phyloP scores from a whole-genome alignment of 208 protist species.

The Leptomonas seymouri region DNA sequence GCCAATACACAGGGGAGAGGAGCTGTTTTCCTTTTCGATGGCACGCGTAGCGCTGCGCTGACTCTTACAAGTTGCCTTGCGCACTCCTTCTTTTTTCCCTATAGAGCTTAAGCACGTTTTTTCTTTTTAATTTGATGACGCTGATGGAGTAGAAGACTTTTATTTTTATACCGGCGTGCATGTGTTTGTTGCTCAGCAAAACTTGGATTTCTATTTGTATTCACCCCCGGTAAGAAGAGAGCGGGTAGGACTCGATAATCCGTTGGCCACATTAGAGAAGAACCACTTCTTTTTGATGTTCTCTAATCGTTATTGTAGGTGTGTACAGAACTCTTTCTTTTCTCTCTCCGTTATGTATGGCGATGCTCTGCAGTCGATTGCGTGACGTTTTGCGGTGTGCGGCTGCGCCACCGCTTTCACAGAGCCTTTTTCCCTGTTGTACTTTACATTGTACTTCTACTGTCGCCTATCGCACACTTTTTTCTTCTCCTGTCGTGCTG shows the following conservation, averaged over 20 bases:
- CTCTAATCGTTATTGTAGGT: too few species aligned
- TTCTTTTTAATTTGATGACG: slow-evolving; percentile 6
- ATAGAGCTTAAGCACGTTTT: background rate
- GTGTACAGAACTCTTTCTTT: background rate
- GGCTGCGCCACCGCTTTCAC: slow-evolving; percentile 10
- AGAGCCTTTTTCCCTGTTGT: slow-evolving; percentile 6
- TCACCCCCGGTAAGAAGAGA: too few species aligned
- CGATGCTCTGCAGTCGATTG: background rate
- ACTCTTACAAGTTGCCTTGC: too few species aligned
- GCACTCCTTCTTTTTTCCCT: background rate
- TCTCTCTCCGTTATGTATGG: background rate
- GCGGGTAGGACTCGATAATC: background rate
- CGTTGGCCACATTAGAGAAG: too few species aligned
- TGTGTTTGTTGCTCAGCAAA: too few species aligned
- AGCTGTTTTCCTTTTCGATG: too few species aligned
- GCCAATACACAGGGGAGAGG: too few species aligned
- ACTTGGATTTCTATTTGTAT: too few species aligned
- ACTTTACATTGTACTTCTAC: slow-evolving; percentile 4
- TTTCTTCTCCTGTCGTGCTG: background rate
- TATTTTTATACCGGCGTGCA: too few species aligned
- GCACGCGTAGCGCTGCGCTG: too few species aligned
- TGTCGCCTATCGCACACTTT: background rate
- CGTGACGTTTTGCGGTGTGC: slow-evolving; percentile 15
- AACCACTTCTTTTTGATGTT: too few species aligned
- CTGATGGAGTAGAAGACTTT: too few species aligned